Base-by-base conservation (phyloP, 805 yeast species). In the Candida coquimbonensis region DNA sequence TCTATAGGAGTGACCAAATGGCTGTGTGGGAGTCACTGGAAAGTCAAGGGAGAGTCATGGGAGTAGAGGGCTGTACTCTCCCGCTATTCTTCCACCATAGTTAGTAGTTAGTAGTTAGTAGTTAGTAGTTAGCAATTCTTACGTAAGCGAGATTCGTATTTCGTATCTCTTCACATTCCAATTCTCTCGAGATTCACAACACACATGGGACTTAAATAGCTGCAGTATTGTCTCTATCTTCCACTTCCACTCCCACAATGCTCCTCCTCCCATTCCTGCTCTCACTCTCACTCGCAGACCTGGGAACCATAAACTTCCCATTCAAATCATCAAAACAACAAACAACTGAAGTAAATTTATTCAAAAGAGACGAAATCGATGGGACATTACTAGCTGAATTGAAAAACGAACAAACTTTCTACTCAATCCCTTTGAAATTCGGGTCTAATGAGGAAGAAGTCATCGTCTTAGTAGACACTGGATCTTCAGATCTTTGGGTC, bases 401-500 rank as follows among this genome's bases (percentile, higher is more conserved):
- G 11, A 36, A 21, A 9, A 39, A 46, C 13, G 40, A 52, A 13
- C 16, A 38, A 21, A 46, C 49, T 9, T 53, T 42, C 45, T 50
- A 49, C 39, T 39, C 54, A 9, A 41, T 44, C 24, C 40, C 45
- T 17, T 25, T 53, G 21, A 39, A 45, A 19, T 16, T 54, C 16
- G 53, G 49, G 3, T 47, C 53, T 13, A 24, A 43, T 11, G 43
- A 40, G 14, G 57, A 58, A 24, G 44, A 53, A 17, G 53, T 65
- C 7, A 48, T 47, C n/a, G 66, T 62, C 8, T 44, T 63, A 42
- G 39, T 65, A 4, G 70, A 65, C 40, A 65, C 68, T 1, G 69
- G 68, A 0, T 62, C 67, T 3, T 55, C 67, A 3, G 69, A 65
- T 40, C 54, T 65, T 24, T 65, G 69, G 69, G 60, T 65, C 38